Percentiles rank a stretch among this genome's conserved stretches.
phyloP scores from a whole-genome alignment of 2,329 filamentous ascomycete genomes.

The Cladosporium colombiae region DNA sequence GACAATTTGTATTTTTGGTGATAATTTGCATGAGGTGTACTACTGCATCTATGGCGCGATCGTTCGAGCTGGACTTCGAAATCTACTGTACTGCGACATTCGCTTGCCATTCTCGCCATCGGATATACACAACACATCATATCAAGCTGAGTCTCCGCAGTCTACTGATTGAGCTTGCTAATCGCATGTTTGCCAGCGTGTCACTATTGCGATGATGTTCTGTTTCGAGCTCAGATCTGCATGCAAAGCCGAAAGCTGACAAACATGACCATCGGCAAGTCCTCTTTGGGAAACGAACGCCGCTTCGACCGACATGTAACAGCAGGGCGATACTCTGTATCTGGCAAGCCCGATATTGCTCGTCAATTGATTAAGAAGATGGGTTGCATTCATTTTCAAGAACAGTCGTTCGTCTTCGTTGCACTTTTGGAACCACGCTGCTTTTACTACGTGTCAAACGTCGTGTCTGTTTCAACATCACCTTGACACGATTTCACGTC shows the following conservation, averaged over 20 bases:
- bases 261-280: neutral
- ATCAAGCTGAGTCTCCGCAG: neutral
- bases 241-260: neutral
- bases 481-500: neutral
- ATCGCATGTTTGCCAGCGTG: neutral
- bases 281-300: neutral
- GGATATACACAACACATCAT: neutral
- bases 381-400: neutral
- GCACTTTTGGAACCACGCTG: neutral
- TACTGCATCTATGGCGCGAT: neutral
- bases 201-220: neutral
- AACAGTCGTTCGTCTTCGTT: neutral
- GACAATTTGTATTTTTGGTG: neutral
- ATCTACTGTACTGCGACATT: neutral
- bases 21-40: neutral
- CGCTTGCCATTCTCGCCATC: neutral
- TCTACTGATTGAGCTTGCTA: neutral
- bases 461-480: neutral
- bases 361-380: neutral
- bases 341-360: neutral
- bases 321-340: neutral
- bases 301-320: neutral
- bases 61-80: neutral
- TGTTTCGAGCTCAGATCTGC: neutral
- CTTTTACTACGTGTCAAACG: neutral